A percentile compares a stretch with the other conserved stretches of the same genome.
phyloP scores from a whole-genome alignment of 75 land plant genomes.

The Larix kaempferi region DNA sequence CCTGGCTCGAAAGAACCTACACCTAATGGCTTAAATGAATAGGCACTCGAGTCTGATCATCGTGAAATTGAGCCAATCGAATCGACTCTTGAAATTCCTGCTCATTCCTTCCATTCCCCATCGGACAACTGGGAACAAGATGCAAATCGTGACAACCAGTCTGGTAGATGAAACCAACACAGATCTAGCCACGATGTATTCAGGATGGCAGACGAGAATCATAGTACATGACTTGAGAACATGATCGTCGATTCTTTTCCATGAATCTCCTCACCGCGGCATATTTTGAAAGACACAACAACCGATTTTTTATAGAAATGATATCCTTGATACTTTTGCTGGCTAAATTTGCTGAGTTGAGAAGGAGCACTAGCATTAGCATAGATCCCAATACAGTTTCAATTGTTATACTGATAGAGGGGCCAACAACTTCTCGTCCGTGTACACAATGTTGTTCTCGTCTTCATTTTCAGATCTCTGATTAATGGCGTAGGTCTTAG shows the following conservation, averaged over 20 bases:
- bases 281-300: neutral
- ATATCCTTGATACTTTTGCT: constrained; percentile 2
- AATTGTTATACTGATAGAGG: neutral
- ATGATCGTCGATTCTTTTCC: neutral
- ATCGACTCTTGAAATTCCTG: neutral
- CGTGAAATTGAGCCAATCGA: neutral
- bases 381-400: constrained; percentile 5
- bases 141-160: neutral
- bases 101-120: neutral
- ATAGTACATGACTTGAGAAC: neutral
- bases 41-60: neutral
- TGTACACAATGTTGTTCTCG: neutral
- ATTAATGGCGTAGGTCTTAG: neutral
- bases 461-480: too few relatives aligned
- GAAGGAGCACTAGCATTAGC: neutral
- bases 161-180: neutral
- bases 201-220: neutral
- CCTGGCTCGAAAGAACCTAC: too few relatives aligned
- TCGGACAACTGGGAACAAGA: neutral
- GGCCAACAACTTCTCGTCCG: neutral
- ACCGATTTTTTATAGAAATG: neutral
- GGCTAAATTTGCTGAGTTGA: constrained; percentile 6
- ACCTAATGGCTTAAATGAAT: too few relatives aligned
- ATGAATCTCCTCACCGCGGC: neutral
- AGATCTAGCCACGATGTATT: too few relatives aligned